Evolutionary conservation across 768 basidiomycete genomes (phyloP).

Genomic region (Xerocomus potaroensis): DNA sequence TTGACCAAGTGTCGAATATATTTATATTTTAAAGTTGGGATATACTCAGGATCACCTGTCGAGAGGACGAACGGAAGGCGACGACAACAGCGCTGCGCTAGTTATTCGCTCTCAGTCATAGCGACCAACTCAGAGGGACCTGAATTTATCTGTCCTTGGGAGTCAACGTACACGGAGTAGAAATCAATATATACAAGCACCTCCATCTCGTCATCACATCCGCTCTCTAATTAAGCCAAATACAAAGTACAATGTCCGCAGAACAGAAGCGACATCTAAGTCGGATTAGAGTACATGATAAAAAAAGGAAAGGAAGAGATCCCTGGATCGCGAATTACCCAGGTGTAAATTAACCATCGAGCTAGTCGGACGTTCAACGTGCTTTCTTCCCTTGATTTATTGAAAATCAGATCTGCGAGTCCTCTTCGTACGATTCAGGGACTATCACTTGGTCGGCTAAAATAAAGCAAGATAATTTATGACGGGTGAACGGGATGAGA

Average conservation of each 20-base stretch:
- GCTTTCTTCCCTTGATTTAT: not conserved
- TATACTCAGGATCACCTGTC: conserved; percentile 2
- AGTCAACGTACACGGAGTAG: conserved; percentile 10
- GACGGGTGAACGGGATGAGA: conserved; percentile 14
- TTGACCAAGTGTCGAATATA: too few relatives aligned
- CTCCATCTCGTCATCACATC: conserved; percentile 15
- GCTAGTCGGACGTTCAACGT: not conserved
- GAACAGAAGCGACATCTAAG: conserved; percentile 7
- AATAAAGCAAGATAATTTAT: conserved; percentile 18
- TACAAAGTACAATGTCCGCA: conserved; percentile 16
- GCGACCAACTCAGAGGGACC: conserved; percentile 10
- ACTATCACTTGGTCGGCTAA: conserved; percentile 13
- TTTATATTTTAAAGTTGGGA: not conserved
- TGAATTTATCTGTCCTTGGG: conserved; percentile 27
- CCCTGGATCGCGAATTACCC: too few relatives aligned
- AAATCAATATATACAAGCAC: conserved; percentile 7
- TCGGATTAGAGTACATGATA: conserved; percentile 15
- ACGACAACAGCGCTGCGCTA: not conserved
- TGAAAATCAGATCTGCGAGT: conserved; percentile 6
- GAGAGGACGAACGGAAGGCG: too few relatives aligned
- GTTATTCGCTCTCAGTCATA: not conserved
- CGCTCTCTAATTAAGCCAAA: conserved; percentile 22
- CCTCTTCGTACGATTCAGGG: conserved; percentile 5
- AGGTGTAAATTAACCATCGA: not conserved
- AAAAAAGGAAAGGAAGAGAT: not conserved